These are phyloP conservation scores for Ustilago crameri DNA, from an alignment of 1,284 basidiomycete genomes.

Conservation along the genomic window DNA sequence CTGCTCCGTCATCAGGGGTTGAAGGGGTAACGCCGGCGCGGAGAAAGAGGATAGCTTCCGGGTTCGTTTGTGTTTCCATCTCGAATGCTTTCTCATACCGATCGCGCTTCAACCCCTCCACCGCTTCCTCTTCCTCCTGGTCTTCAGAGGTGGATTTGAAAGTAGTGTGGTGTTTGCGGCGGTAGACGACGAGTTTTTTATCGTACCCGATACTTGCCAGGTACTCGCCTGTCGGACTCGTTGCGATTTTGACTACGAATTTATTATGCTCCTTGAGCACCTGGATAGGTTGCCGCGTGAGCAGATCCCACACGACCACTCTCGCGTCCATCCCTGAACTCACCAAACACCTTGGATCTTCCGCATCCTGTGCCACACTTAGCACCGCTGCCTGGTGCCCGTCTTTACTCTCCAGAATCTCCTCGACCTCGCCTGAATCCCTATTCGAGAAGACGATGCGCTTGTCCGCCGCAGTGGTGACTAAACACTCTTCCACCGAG, in stretches of 20 bases:
- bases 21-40: slow-evolving; percentile 31
- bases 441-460: slow-evolving; percentile 54
- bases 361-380: slow-evolving; percentile 51
- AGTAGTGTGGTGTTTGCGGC: slow-evolving; percentile 13
- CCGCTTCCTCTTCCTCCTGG: slow-evolving; percentile 13
- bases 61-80: slow-evolving; percentile 54
- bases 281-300: slow-evolving; percentile 41
- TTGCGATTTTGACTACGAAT: slow-evolving; percentile 59
- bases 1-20: not conserved
- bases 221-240: slow-evolving; percentile 49
- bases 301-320: slow-evolving; percentile 60
- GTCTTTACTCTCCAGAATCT: slow-evolving; percentile 51
- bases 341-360: slow-evolving; percentile 45
- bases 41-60: slow-evolving; percentile 61
- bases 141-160: slow-evolving; percentile 5
- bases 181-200: slow-evolving; percentile 55
- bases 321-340: slow-evolving; percentile 62
- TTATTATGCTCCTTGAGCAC: slow-evolving; percentile 52
- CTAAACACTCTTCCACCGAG: slow-evolving; percentile 21
- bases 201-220: slow-evolving; percentile 63
- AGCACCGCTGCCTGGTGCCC: slow-evolving; percentile 61
- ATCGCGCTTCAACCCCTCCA: slow-evolving; percentile 25
- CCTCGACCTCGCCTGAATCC: slow-evolving; percentile 51
- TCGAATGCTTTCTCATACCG: slow-evolving; percentile 47
- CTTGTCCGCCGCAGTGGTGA: slow-evolving; percentile 58